Conservation (phyloP, 1,284 basidiomycete genomes). For the Violaceomyces palustris region DNA sequence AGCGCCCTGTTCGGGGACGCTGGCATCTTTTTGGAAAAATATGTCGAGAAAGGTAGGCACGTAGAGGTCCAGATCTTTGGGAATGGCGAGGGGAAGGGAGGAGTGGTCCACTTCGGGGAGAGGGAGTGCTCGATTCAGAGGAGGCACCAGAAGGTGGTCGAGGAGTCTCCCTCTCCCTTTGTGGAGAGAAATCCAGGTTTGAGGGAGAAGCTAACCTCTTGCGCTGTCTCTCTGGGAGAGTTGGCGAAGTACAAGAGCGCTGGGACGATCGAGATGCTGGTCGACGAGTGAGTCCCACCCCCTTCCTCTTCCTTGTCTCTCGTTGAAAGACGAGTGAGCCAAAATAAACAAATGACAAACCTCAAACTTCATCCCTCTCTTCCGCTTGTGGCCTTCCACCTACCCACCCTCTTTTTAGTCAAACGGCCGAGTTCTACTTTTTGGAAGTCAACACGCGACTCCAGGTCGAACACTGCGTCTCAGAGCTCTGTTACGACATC, state of each 20-base stretch:
- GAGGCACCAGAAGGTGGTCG: slow-evolving; percentile 69
- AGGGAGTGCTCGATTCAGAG: slow-evolving; percentile 63
- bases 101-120: slow-evolving; percentile 65
- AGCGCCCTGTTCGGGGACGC: slow-evolving; percentile 58
- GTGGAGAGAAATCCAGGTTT: slow-evolving; percentile 35
- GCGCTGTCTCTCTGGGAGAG: slow-evolving; percentile 59
- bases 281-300: too few relatives aligned
- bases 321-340: too few relatives aligned
- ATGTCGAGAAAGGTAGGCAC: slow-evolving; percentile 55
- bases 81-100: slow-evolving; percentile 59
- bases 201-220: slow-evolving; percentile 57
- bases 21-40: slow-evolving; percentile 64
- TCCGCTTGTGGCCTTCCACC: too few relatives aligned
- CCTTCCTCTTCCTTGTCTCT: too few relatives aligned
- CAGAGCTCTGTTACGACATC: slow-evolving; percentile 60
- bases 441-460: slow-evolving; percentile 71
- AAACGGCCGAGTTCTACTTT: slow-evolving; percentile 63
- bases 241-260: slow-evolving; percentile 62
- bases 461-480: slow-evolving; percentile 69
- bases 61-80: slow-evolving; percentile 68
- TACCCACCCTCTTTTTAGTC: too few relatives aligned
- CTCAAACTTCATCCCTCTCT: too few relatives aligned
- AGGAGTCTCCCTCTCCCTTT: slow-evolving; percentile 64
- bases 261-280: slow-evolving; percentile 67
- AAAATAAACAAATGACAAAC: too few relatives aligned